A percentile compares a stretch with the other conserved stretches of the same genome.
Evolutionary conservation across 2,329 filamentous ascomycete genomes (phyloP).

Genomic region (Venturia carpophila): DNA sequence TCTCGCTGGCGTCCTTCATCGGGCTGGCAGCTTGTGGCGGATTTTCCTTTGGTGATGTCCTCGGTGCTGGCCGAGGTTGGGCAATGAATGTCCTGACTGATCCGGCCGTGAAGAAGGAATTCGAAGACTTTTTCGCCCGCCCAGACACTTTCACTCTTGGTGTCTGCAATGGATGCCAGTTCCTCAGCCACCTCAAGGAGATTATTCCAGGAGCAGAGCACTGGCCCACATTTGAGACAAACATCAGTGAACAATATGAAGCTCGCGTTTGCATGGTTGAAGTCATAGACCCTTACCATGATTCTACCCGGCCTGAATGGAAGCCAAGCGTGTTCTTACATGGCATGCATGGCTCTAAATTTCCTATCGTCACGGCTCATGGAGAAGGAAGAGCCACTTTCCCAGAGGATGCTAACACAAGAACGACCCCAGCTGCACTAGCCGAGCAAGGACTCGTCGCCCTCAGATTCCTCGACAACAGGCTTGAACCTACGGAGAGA

Average conservation of each 20-base stretch:
- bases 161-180: conserved; percentile 97
- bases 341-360: conserved; percentile 71
- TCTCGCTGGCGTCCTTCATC: conserved; percentile 72
- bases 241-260: conserved; percentile 83
- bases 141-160: conserved; percentile 87
- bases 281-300: conserved; percentile 52
- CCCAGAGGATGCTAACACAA: conserved; percentile 27
- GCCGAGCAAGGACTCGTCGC: conserved; percentile 62
- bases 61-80: conserved; percentile 96
- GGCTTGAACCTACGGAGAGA: conserved; percentile 61
- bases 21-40: conserved; percentile 93
- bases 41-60: conserved; percentile 88
- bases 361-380: conserved; percentile 85
- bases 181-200: conserved; percentile 73
- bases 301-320: conserved; percentile 31
- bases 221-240: conserved; percentile 84
- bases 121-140: conserved; percentile 76
- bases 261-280: conserved; percentile 79
- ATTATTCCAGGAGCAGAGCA: conserved; percentile 73
- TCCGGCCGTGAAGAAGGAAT: conserved; percentile 64
- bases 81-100: conserved; percentile 88
- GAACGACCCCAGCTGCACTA: conserved; percentile 42
- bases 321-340: conserved; percentile 75
- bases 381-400: conserved; percentile 74
- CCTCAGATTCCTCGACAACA: conserved; percentile 80